Conservation (phyloP, 768 basidiomycete genomes). For the Lentinula sp. region DNA sequence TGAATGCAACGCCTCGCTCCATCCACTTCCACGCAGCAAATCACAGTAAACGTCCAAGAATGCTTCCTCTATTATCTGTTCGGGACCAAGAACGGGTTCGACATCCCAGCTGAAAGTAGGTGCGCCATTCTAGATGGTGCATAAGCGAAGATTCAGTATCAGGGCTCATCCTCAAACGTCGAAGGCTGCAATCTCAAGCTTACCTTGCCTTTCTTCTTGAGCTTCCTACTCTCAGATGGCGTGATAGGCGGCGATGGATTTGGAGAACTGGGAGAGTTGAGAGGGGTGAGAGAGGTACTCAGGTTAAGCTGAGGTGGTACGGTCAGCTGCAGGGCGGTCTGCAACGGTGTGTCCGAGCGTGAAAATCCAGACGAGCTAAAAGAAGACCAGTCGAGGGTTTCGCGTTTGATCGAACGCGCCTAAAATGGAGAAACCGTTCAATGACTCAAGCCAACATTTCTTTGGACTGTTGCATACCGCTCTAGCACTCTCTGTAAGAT, state of each 20-base stretch:
- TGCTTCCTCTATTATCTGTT: slow-evolving; percentile 84
- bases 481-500: slow-evolving; percentile 84
- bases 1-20: slow-evolving; percentile 52
- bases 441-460: not conserved
- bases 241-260: not conserved
- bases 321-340: slow-evolving; percentile 77
- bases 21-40: slow-evolving; percentile 75
- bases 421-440: slow-evolving; percentile 19
- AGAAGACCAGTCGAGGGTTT: slow-evolving; percentile 87
- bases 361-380: slow-evolving; percentile 82
- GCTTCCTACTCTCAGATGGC: slow-evolving; percentile 64
- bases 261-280: not conserved
- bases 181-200: not conserved
- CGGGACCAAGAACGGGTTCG: slow-evolving; percentile 67
- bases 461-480: slow-evolving; percentile 28
- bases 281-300: slow-evolving; percentile 14
- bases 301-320: slow-evolving; percentile 34
- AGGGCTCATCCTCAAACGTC: not conserved
- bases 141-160: slow-evolving; percentile 4
- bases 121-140: slow-evolving; percentile 25
- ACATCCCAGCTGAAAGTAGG: slow-evolving; percentile 94
- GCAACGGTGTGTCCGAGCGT: slow-evolving; percentile 69
- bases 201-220: slow-evolving; percentile 77
- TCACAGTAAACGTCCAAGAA: slow-evolving; percentile 88
- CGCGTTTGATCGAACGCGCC: slow-evolving; percentile 67